Conservation (phyloP, 2,329 filamentous ascomycete genomes). For the Cryphonectria japonica region DNA sequence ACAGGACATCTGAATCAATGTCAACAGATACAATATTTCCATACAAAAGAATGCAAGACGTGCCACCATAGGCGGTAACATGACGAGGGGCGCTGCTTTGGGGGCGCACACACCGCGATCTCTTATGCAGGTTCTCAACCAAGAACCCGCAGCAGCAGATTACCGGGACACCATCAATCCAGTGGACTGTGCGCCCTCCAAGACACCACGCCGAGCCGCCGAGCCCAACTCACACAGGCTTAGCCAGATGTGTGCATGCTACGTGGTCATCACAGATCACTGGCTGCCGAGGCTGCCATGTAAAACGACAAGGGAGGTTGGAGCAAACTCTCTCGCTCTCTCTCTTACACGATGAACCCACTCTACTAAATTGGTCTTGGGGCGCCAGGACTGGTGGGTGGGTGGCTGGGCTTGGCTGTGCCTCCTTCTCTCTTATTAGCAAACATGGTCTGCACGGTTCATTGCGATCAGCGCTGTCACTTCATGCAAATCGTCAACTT, state of each 20-base stretch:
- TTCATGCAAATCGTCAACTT: neutral
- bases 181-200: neutral
- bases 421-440: neutral
- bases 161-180: neutral
- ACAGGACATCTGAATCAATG: too few species aligned
- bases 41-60: too few species aligned
- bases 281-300: neutral
- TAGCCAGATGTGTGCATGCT: neutral
- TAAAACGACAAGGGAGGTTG: neutral
- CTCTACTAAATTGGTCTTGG: neutral
- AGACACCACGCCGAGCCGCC: conserved; percentile 1
- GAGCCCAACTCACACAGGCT: neutral
- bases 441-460: neutral
- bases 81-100: neutral
- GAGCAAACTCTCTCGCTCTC: neutral
- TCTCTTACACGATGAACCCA: neutral
- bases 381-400: neutral
- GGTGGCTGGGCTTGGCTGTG: neutral
- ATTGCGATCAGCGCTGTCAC: neutral
- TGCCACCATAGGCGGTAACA: neutral
- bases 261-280: too few species aligned
- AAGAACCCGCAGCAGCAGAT: neutral
- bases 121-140: conserved; percentile 2
- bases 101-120: neutral
- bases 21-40: too few species aligned